These are phyloP conservation scores for Paramecium tetraurelia DNA, from an alignment of 73 alveolate genomes.

Conservation along the genomic window DNA sequence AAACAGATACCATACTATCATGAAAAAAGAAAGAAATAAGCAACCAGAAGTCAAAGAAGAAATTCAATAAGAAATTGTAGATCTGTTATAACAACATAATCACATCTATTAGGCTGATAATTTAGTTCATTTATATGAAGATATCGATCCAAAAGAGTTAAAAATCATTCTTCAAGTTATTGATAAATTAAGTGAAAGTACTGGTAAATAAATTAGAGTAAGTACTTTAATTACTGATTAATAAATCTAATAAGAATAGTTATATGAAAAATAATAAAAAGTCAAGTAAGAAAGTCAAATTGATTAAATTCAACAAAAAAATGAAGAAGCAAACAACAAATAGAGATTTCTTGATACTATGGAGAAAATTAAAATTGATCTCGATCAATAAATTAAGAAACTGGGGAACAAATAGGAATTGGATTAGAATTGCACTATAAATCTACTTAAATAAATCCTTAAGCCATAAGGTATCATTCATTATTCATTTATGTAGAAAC, in stretches of 20 bases:
- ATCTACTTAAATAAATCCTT: neutral
- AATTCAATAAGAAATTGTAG: slow-evolving; percentile 34
- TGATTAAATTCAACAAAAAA: slow-evolving; percentile 2
- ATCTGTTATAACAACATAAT: neutral
- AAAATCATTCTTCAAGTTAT: slow-evolving; percentile 2
- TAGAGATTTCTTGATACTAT: slow-evolving; percentile 7
- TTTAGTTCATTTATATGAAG: slow-evolving; percentile 52
- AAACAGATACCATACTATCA: slow-evolving; percentile 52
- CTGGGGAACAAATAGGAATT: neutral
- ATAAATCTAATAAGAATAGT: neutral
- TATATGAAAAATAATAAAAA: slow-evolving; percentile 5
- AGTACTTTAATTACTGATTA: slow-evolving; percentile 21
- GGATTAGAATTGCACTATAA: neutral
- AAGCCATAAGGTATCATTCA: neutral
- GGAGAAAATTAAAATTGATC: slow-evolving; percentile 3
- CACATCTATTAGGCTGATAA: neutral
- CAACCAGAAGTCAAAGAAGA: slow-evolving; percentile 11
- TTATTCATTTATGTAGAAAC: neutral
- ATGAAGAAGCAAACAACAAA: neutral
- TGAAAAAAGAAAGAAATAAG: slow-evolving; percentile 61
- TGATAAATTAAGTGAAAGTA: neutral
- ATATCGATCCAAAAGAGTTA: slow-evolving; percentile 32
- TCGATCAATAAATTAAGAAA: neutral
- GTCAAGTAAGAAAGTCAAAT: neutral
- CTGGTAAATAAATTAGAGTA: slow-evolving; percentile 9